Evolutionary conservation across 495 filamentous ascomycete species (phyloP), one percentile per base, ranked within the genome.

Genomic region (Aspergillus carlsbadensis): DNA sequence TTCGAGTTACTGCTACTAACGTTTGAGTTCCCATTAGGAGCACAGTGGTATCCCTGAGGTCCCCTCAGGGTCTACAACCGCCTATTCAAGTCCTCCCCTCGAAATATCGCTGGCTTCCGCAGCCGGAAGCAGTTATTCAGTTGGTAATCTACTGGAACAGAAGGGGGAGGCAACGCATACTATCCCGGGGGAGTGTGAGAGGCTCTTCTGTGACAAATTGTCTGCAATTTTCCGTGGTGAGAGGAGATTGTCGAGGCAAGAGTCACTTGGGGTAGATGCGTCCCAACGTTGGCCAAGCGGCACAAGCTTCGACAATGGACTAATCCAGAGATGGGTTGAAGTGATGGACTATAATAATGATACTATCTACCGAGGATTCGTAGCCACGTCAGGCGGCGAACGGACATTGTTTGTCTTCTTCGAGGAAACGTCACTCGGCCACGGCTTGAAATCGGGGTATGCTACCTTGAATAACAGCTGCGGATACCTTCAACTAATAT

Each of bases 131-230:
- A 78, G 74, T 66, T 78, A 67, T 68, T 46, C 67, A 50, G 66
- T 66, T 43, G 64, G 66, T 33, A 63, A 58, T 53, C 57, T 66
- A 66, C 55, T 67, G 71, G 80, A 75, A 70, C 70, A 84, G 68
- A 83, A 82, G 82, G 87, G 85, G 87, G 92, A 90, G 89, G 92
- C 92, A 84, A 83, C 88, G 87, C 84, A 90, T 76, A 85, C 84
- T 78, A 96, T 97, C 81, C 89, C 87, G 90, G 92, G 84, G 90
- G 91, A 96, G 90, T 95, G 92, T 97, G 92, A 96, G 92, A 97
- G 92, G 77, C 92, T 97, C 83, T 94, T 97, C 82, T 97, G 92
- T 81, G 89, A 92, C 84, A 88, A 83, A 78, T 84, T 97, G 87
- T 86, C 81, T 73, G 75, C 85, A 76, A 89, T 88, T 79, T 95